Evolutionary conservation across 139 green algal species (phyloP).

Genomic region (Pleodorina starrii): DNA sequence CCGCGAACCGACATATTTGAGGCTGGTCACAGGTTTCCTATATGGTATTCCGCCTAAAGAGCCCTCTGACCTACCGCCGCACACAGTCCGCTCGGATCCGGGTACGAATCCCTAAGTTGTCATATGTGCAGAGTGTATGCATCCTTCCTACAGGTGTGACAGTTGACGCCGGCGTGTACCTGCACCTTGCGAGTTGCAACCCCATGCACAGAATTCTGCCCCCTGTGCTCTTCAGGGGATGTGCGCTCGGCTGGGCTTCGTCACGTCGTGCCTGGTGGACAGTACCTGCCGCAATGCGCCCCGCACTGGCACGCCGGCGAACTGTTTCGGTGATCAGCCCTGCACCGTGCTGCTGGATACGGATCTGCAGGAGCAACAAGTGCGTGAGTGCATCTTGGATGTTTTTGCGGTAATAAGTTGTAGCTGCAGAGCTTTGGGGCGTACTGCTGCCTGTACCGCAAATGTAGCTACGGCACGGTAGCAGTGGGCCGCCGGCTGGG

Average conservation of each 20-base stretch:
- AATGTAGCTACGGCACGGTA: no score
- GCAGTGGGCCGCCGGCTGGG: no score
- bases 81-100: not conserved
- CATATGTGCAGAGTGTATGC: not conserved
- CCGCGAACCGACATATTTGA: no score
- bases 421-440: no score
- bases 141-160: not conserved
- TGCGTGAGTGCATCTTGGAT: not conserved
- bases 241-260: not conserved
- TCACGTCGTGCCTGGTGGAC: not conserved
- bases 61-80: no score
- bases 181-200: not conserved
- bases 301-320: not conserved
- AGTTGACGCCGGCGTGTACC: not conserved
- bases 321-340: not conserved
- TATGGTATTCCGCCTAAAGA: no score
- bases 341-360: conserved; percentile 10
- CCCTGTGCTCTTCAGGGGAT: not conserved
- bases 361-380: not conserved
- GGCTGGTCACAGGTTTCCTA: no score
- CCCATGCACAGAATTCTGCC: no score
- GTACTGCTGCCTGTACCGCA: no score
- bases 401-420: not conserved
- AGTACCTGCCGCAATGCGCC: not conserved
- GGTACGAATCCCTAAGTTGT: not conserved